These are phyloP conservation scores for Citrus inodora DNA, from an alignment of 345 rosid genomes.

Conservation along the genomic window DNA sequence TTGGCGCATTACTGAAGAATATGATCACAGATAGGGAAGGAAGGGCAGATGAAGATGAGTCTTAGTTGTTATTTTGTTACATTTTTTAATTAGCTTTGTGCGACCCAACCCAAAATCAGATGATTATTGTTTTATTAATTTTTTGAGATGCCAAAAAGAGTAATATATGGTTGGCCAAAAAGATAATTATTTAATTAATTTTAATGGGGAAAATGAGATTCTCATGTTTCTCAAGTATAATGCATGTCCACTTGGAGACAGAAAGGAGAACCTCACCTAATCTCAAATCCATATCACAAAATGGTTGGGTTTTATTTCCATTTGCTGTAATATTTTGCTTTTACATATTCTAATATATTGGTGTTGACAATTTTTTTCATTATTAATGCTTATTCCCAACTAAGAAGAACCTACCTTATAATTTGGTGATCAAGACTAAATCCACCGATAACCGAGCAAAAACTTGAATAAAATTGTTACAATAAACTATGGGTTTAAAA, in stretches of 20 bases:
- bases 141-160: slow-evolving; percentile 28
- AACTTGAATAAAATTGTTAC: background rate
- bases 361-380: background rate
- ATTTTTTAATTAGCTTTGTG: background rate
- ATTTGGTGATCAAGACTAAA: background rate
- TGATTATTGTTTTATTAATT: background rate
- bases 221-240: slow-evolving; percentile 6
- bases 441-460: slow-evolving; percentile 5
- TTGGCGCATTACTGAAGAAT: background rate
- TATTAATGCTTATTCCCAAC: background rate
- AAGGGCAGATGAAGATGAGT: too few species aligned
- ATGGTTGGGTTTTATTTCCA: background rate
- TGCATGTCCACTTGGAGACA: slow-evolving; percentile 8
- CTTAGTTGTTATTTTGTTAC: background rate
- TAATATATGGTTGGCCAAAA: slow-evolving; percentile 2
- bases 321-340: background rate
- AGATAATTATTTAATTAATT: background rate
- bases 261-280: slow-evolving; percentile 13
- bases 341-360: background rate
- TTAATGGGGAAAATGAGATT: slow-evolving; percentile 6
- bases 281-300: slow-evolving; percentile 7
- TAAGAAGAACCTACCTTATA: slow-evolving; percentile 3
- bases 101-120: background rate
- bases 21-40: background rate
- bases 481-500: background rate